These are phyloP conservation scores for Plasmodium falciparum DNA, from an alignment of 169 alveolate species.

Conservation along the genomic window DNA sequence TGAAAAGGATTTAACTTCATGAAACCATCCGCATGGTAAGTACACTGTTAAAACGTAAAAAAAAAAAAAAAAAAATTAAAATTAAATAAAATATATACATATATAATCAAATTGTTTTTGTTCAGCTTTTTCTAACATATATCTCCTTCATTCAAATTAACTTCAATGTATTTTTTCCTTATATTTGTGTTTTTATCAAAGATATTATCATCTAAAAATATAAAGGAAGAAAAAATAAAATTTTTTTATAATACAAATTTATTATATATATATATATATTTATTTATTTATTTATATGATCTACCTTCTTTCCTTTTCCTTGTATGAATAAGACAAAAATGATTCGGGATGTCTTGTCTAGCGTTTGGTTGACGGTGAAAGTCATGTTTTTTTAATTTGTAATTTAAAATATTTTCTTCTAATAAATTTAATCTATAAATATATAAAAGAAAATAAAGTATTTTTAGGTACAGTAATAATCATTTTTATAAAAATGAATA, in stretches of 20 bases:
- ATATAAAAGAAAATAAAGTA: constrained; percentile 2
- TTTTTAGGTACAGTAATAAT: neutral
- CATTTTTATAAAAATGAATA: neutral
- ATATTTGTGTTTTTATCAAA: constrained; percentile 34
- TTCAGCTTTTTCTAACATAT: constrained; percentile 38
- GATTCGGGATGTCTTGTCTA: constrained; percentile 68
- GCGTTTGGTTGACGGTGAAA: constrained; percentile 23
- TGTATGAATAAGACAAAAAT: constrained; percentile 67
- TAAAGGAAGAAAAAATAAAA: constrained; percentile 23
- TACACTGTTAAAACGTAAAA: constrained; percentile 41
- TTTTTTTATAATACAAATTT: neutral
- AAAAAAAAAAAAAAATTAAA: neutral
- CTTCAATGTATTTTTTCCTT: constrained; percentile 60
- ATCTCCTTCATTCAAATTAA: constrained; percentile 58
- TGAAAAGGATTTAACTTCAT: constrained; percentile 76
- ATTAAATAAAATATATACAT: constrained; percentile 3
- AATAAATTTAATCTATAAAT: constrained; percentile 31
- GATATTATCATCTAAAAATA: constrained; percentile 61
- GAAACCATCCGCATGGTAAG: constrained; percentile 76
- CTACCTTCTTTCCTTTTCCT: constrained; percentile 43
- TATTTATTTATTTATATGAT: too few species aligned
- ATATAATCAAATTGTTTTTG: neutral
- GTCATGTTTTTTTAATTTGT: constrained; percentile 38
- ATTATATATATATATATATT: neutral
- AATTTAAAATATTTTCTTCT: constrained; percentile 62